Base-by-base conservation (phyloP, 768 basidiomycete genomes). In the Boletus huronensis region DNA sequence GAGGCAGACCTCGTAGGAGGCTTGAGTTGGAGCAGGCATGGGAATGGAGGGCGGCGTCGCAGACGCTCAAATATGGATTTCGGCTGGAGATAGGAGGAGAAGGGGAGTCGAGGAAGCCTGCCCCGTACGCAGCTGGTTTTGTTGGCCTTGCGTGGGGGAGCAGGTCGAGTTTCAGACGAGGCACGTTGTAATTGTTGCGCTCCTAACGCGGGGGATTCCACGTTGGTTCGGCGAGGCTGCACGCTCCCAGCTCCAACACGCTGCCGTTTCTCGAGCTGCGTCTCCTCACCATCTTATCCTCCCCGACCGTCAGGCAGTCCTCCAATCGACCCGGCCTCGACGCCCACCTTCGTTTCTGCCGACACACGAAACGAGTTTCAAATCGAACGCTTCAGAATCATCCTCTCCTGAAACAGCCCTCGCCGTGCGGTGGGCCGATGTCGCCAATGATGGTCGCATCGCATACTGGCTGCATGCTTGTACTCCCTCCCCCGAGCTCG, bases 11-110 rank as follows among this genome's bases (percentile, higher is more conserved):
- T 86, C 85, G 72, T 84, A 87, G 19, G 68, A 57, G 55, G 64
- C 67, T 68, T 84, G 78, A 14, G 82, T 74, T 60, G 76, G 72
- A 28, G 77, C 79, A 55, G 86, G 86, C 86, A 88, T 87, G 60
- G 59, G 42, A 28, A 6, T 8, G 51, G 17, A 26, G 32, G 29
- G 31, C 43, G 44, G 56, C 69, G 74, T 74, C 66, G 54, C 75
- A 64, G 74, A 76, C 72, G 61, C 65, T 64, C 65, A 49, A 46
- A 53, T 52, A 53, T 28, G 53, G n/a, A 26, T 54, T 48, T 43
- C 48, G 52, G 52, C 60, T 55, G 53, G 53, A 45, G 59, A 58
- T 57, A 55, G 53, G 55, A 62, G 50, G 57, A 53, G 21, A 46
- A 53, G 31, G 48, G 51, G 46, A 54, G 49, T 40, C 49, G 58